Evolutionary conservation across 345 rosid genomes (phyloP).

Genomic region (Erysimum cheiranthoides): DNA sequence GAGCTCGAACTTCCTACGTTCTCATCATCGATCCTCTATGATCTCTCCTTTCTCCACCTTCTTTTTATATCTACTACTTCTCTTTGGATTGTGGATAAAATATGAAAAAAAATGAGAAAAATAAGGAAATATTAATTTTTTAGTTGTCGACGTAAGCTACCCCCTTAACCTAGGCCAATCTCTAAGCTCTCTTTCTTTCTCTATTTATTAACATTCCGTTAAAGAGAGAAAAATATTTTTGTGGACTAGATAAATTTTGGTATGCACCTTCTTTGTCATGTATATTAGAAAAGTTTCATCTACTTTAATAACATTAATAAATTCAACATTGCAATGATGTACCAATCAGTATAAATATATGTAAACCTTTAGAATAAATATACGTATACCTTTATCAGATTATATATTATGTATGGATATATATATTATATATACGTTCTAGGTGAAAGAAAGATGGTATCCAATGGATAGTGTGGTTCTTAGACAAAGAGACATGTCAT

Average conservation of each 20-base stretch:
- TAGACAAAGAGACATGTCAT: constrained; percentile 45
- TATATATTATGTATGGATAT: not conserved
- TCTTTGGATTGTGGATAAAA: constrained; percentile 3
- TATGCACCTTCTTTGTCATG: constrained; percentile 20
- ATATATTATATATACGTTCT: constrained; percentile 17
- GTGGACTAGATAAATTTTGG: constrained; percentile 38
- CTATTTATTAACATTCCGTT: constrained; percentile 16
- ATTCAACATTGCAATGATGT: constrained; percentile 3
- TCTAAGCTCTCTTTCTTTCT: constrained; percentile 28
- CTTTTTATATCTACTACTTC: constrained; percentile 21
- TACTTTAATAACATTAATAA: constrained; percentile 3
- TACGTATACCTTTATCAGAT: not conserved
- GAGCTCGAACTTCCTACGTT: constrained; percentile 65
- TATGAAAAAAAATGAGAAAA: not conserved
- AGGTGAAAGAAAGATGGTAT: constrained; percentile 25
- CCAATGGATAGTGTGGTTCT: constrained; percentile 33
- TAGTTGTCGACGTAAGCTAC: constrained; percentile 34
- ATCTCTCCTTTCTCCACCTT: constrained; percentile 32
- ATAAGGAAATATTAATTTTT: not conserved
- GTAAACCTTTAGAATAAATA: not conserved
- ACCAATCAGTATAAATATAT: not conserved
- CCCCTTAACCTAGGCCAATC: constrained; percentile 40
- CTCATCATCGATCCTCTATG: constrained; percentile 57
- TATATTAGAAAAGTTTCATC: not conserved
- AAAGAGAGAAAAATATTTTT: constrained; percentile 34